Percentiles rank a stretch among this genome's conserved stretches.
These are phyloP conservation scores for Amaranthus palmeri DNA, from an alignment of 148 eudicot genomes.

Conservation along the genomic window DNA sequence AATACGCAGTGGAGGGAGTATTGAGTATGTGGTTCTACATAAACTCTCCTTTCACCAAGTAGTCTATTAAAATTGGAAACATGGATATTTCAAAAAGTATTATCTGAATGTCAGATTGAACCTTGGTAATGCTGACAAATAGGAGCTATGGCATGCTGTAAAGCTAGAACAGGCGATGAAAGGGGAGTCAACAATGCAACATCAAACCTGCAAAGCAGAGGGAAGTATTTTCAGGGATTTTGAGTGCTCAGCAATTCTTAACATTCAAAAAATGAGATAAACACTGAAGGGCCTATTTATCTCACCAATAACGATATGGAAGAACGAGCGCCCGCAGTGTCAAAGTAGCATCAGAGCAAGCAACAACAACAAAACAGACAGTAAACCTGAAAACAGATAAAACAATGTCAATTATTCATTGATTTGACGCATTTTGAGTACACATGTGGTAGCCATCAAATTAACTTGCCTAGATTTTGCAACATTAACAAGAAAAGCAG, in stretches of 20 bases:
- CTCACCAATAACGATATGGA: conserved; percentile 86
- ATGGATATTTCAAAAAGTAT: neutral
- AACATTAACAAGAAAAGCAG: conserved; percentile 75
- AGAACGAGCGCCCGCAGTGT: conserved; percentile 81
- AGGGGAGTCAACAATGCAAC: conserved; percentile 72
- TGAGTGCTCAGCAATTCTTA: neutral
- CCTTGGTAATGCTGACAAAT: conserved; percentile 41
- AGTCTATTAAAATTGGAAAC: neutral
- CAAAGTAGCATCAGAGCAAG: conserved; percentile 97
- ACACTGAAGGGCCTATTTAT: neutral
- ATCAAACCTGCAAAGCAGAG: conserved; percentile 72
- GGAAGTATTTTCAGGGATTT: conserved; percentile 12
- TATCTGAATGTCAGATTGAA: conserved; percentile 17
- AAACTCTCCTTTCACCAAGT: neutral
- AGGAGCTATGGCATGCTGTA: conserved; percentile 73
- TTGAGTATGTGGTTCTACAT: neutral
- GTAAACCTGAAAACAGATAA: conserved; percentile 58
- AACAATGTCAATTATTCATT: conserved; percentile 11
- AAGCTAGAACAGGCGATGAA: conserved; percentile 76
- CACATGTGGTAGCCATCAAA: neutral
- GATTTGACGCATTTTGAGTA: neutral
- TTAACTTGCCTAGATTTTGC: conserved; percentile 51
- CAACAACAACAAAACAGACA: conserved; percentile 74
- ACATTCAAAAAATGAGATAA: neutral
- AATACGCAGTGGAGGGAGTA: neutral